Conservation (phyloP, 2,329 filamentous ascomycete genomes). For the Xylariomycetidae sp. region DNA sequence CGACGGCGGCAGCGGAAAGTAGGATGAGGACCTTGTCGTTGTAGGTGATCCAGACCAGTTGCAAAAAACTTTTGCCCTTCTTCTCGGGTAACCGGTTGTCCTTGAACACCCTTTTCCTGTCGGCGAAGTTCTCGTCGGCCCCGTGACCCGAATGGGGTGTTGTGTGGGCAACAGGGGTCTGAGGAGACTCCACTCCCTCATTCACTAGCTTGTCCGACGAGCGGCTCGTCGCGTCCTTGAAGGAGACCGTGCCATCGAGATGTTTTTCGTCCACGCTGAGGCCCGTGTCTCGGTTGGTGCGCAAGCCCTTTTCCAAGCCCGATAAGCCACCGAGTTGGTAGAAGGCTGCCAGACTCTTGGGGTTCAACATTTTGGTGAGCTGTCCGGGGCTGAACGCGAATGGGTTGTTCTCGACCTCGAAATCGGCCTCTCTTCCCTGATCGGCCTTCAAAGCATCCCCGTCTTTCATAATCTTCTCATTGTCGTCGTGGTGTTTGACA, state of each 20-base stretch:
- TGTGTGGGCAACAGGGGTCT: constrained; percentile 13
- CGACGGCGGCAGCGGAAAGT: constrained; percentile 61
- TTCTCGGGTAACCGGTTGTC: constrained; percentile 69
- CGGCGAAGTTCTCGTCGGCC: constrained; percentile 40
- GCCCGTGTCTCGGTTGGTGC: constrained; percentile 65
- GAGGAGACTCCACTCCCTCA: constrained; percentile 23
- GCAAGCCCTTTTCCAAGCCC: constrained; percentile 74
- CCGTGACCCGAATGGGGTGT: constrained; percentile 11
- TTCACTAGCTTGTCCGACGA: constrained; percentile 27
- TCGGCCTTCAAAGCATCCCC: constrained; percentile 68
- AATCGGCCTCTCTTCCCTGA: constrained; percentile 68
- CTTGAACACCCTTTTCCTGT: constrained; percentile 64
- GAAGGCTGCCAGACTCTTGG: constrained; percentile 79
- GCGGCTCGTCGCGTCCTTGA: constrained; percentile 58
- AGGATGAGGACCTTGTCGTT: constrained; percentile 77
- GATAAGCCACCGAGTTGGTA: constrained; percentile 70
- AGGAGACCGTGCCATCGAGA: constrained; percentile 61
- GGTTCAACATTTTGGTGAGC: constrained; percentile 81
- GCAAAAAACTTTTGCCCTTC: constrained; percentile 66
- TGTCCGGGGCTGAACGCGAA: constrained; percentile 84
- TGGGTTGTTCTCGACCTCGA: constrained; percentile 68
- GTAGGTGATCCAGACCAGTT: constrained; percentile 77
- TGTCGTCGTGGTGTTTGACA: constrained; percentile 30
- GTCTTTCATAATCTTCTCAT: constrained; percentile 56
- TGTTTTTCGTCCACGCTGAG: constrained; percentile 69